phyloP scores from a whole-genome alignment of 495 filamentous ascomycete species.

The Penicillium subrubescens region DNA sequence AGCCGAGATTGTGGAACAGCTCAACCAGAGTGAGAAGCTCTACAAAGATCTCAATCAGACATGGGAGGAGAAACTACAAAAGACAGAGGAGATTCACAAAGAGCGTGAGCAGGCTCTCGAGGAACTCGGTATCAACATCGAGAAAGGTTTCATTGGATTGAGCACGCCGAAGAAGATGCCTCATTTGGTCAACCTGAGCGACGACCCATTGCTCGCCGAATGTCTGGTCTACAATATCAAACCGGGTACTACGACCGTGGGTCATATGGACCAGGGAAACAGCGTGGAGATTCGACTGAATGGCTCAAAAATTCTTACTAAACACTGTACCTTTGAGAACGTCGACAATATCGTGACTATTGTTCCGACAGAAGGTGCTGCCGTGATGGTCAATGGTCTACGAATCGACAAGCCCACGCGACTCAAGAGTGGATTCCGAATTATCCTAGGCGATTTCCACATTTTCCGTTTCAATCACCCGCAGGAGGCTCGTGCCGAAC shows the following conservation, averaged over 20 bases:
- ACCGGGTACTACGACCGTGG: conserved; percentile 88
- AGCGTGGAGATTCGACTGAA: conserved; percentile 90
- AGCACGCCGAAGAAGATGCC: conserved; percentile 99
- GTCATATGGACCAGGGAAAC: conserved; percentile 81
- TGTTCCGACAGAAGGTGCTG: conserved; percentile 83
- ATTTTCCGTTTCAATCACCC: conserved; percentile 99
- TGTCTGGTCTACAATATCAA: conserved; percentile 99
- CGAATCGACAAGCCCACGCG: conserved; percentile 80
- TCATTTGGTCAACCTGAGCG: conserved; percentile 95
- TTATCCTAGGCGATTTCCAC: conserved; percentile 97
- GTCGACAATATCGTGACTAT: conserved; percentile 88
- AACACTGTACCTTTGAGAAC: conserved; percentile 94
- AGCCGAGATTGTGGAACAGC: conserved; percentile 95
- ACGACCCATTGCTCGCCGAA: conserved; percentile 93
- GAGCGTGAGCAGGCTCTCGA: conserved; percentile 94
- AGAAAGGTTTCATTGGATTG: conserved; percentile 94
- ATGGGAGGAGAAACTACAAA: conserved; percentile 94
- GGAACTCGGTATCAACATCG: conserved; percentile 97
- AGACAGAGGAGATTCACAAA: conserved; percentile 96
- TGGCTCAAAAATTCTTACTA: conserved; percentile 85
- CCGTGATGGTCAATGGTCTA: conserved; percentile 96
- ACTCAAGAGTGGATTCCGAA: conserved; percentile 86
- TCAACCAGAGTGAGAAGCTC: conserved; percentile 93
- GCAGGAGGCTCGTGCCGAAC: conserved; percentile 89
- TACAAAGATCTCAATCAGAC: conserved; percentile 97